Conservation (phyloP, 805 yeast genomes). For the Candida nitratophila region DNA sequence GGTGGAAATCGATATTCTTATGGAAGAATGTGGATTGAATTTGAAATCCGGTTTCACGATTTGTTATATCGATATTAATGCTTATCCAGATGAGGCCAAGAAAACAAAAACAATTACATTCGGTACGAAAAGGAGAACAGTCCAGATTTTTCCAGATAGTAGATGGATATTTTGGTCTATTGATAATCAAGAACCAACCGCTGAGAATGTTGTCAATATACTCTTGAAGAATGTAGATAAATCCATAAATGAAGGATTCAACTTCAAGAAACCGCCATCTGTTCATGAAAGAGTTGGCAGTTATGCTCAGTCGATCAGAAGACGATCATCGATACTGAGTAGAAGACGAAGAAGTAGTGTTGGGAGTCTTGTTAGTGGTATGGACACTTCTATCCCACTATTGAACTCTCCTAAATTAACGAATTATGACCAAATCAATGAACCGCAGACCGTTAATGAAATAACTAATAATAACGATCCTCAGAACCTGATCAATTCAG, state of each 20-base stretch:
- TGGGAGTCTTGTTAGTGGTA: background rate
- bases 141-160: slow-evolving; percentile 5
- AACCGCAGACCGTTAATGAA: background rate
- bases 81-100: slow-evolving; percentile 13
- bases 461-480: background rate
- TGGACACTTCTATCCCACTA: background rate
- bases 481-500: background rate
- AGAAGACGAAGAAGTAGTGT: slow-evolving; percentile 4
- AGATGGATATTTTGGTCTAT: slow-evolving; percentile 27
- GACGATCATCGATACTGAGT: slow-evolving; percentile 4
- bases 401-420: background rate
- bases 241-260: slow-evolving; percentile 29
- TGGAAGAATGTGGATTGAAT: slow-evolving; percentile 53
- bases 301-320: slow-evolving; percentile 16
- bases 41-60: slow-evolving; percentile 44
- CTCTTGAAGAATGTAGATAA: slow-evolving; percentile 40
- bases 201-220: slow-evolving; percentile 33
- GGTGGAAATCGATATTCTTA: slow-evolving; percentile 32
- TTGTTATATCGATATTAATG: slow-evolving; percentile 28
- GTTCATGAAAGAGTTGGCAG: slow-evolving; percentile 21
- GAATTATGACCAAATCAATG: too few relatives aligned
- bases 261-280: slow-evolving; percentile 11
- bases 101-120: too few relatives aligned
- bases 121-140: too few relatives aligned
- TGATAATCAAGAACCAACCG: slow-evolving; percentile 24